Conservation (phyloP, 2,329 filamentous ascomycete genomes). For the Parastagonospora nodorum region DNA sequence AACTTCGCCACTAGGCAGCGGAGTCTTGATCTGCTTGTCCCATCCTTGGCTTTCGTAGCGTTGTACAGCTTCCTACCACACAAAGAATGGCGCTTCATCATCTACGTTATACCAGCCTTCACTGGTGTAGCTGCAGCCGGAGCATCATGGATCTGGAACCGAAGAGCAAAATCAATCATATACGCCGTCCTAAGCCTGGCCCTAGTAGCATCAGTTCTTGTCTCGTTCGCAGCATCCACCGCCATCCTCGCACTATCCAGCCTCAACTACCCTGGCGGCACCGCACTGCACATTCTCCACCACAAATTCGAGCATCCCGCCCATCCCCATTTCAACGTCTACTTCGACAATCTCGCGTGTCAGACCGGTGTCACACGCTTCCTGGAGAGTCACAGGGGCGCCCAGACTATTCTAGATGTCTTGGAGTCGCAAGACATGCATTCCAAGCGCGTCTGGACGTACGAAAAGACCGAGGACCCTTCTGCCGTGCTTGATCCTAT, state of each 20-base stretch:
- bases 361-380: slow-evolving; percentile 69
- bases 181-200: slow-evolving; percentile 61
- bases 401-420: slow-evolving; percentile 33
- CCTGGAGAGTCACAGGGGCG: slow-evolving; percentile 46
- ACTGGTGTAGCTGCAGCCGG: slow-evolving; percentile 77
- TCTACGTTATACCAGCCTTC: slow-evolving; percentile 82
- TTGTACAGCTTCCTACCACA: slow-evolving; percentile 90
- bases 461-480: slow-evolving; percentile 65
- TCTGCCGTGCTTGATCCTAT: slow-evolving; percentile 51
- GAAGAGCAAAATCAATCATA: slow-evolving; percentile 64
- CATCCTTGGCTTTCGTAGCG: slow-evolving; percentile 72
- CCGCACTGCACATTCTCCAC: slow-evolving; percentile 65
- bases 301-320: slow-evolving; percentile 17
- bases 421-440: slow-evolving; percentile 25
- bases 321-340: slow-evolving; percentile 45
- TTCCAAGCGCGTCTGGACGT: slow-evolving; percentile 52
- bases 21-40: slow-evolving; percentile 63
- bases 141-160: slow-evolving; percentile 66
- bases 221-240: slow-evolving; percentile 64
- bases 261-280: slow-evolving; percentile 91
- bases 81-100: slow-evolving; percentile 94
- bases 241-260: slow-evolving; percentile 78
- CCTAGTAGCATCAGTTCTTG: slow-evolving; percentile 64
- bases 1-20: slow-evolving; percentile 51
- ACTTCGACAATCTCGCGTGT: slow-evolving; percentile 66